Evolutionary conservation across 495 filamentous ascomycete genomes (phyloP).

Genomic region (Penicillium pancosmium): DNA sequence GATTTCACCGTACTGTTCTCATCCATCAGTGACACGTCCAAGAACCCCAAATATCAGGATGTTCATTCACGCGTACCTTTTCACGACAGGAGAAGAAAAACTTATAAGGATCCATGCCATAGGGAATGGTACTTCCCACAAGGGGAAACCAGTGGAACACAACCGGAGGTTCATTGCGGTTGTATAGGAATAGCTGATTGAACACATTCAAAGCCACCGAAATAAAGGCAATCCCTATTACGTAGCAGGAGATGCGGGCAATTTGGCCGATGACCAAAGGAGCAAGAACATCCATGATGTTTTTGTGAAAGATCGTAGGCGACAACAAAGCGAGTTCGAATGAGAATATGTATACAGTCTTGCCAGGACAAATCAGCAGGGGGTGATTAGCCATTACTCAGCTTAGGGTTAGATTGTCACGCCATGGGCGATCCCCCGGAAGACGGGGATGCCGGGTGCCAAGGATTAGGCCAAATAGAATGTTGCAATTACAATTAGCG

Average conservation of each 20-base stretch:
- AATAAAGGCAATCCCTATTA: constrained; percentile 36
- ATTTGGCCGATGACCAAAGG: constrained; percentile 28
- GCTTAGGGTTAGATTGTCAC: constrained; percentile 16
- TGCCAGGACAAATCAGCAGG: constrained; percentile 23
- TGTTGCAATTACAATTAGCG: constrained; percentile 9
- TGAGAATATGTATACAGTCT: constrained; percentile 4
- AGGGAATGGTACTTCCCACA: constrained; percentile 75
- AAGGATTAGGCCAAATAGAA: constrained; percentile 12
- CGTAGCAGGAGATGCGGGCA: constrained; percentile 28
- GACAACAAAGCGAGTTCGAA: neutral
- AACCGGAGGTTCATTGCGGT: constrained; percentile 73
- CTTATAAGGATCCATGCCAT: constrained; percentile 80
- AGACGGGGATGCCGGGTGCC: constrained; percentile 14
- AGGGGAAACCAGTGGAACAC: constrained; percentile 86
- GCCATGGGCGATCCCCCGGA: constrained; percentile 23
- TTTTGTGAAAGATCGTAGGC: neutral
- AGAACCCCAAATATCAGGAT: neutral
- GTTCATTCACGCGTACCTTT: constrained; percentile 57
- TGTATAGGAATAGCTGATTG: constrained; percentile 68
- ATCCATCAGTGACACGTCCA: constrained; percentile 9
- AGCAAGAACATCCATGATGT: constrained; percentile 26
- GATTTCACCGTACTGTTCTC: constrained; percentile 69
- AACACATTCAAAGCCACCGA: constrained; percentile 67
- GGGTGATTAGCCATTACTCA: constrained; percentile 26
- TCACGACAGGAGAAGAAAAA: constrained; percentile 72